Evolutionary conservation across 352 stramenopile genomes (phyloP), one percentile per base, ranked within the genome.

Genomic region (Globisporangium radiosum): DNA sequence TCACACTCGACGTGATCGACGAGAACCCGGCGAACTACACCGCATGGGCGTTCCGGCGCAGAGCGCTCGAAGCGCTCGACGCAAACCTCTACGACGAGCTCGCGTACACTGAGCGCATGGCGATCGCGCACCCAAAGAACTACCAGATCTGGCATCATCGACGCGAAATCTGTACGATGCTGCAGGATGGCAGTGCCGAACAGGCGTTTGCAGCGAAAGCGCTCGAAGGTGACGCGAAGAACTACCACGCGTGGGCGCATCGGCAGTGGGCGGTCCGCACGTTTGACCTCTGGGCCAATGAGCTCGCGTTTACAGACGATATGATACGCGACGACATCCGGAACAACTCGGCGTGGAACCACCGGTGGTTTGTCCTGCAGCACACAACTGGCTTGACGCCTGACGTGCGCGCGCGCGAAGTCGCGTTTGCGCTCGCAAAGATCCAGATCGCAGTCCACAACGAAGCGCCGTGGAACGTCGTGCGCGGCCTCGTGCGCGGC

Each of bases 81-180:
- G 61, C 78, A 13, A 71, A 92, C 54, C 70, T 94, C 13, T 72
- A 69, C 45, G 69, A 76, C 39, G 79, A 92, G 64, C 76, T 95
- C 50, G 70, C 69, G 33, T 93, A 83, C 68, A 83, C 71, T 57
- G 85, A 92, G 62, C 73, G 84, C 45, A 86, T 98, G 68, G 94
- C 94, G 39, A 84, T 97, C 36, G 70, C 80, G 33, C 95, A 98
- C 79, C 96, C 97, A 4, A 99, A 99, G 78, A 99, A 99, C 79
- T 99, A 99, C 81, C 97, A 99, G 75, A 96, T 99, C 68, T 99
- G 97, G 97, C 97, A 99, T 78, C 96, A 99, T 73, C 94, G 97
- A 19, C 83, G 96, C 49, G 94, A 95, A 60, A 81, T 99, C 38
- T 90, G 97, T 61, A 76, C 92, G 52, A 72, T 85, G 59, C 54